These are phyloP conservation scores for Nothophoma quercina DNA, from an alignment of 2,329 filamentous ascomycete genomes.

Conservation along the genomic window DNA sequence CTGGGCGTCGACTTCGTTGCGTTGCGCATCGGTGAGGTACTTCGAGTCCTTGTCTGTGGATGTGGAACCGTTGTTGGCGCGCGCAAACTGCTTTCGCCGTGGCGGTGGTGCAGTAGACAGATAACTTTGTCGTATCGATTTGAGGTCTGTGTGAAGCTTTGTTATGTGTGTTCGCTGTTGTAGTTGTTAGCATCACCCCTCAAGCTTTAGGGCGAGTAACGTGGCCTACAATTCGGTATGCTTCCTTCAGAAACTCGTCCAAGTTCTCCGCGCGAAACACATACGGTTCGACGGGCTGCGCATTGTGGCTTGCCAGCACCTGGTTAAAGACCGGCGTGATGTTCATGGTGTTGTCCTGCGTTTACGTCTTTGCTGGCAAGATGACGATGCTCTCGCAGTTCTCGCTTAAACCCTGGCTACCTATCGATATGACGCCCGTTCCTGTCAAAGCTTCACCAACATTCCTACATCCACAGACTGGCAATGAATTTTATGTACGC, in stretches of 20 bases:
- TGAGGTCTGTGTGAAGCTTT: slow-evolving; percentile 80
- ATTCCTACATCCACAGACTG: not conserved
- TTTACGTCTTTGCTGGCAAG: slow-evolving; percentile 19
- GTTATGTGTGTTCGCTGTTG: slow-evolving; percentile 82
- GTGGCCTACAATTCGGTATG: slow-evolving; percentile 81
- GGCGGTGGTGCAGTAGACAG: slow-evolving; percentile 79
- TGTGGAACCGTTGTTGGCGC: slow-evolving; percentile 35
- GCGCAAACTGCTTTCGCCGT: slow-evolving; percentile 57
- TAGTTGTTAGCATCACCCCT: slow-evolving; percentile 26
- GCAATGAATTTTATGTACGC: not conserved
- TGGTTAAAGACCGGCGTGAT: slow-evolving; percentile 74
- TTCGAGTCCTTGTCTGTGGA: slow-evolving; percentile 56
- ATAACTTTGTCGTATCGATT: slow-evolving; percentile 86
- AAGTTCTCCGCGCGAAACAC: slow-evolving; percentile 57
- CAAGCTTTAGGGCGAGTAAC: slow-evolving; percentile 21
- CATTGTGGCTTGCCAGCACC: slow-evolving; percentile 68
- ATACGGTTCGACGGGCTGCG: slow-evolving; percentile 57
- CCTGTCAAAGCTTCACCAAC: slow-evolving; percentile 15
- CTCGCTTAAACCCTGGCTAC: slow-evolving; percentile 32
- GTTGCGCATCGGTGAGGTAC: slow-evolving; percentile 78
- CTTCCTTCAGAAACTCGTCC: slow-evolving; percentile 91
- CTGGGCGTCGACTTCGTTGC: slow-evolving; percentile 86
- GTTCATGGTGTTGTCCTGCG: slow-evolving; percentile 54
- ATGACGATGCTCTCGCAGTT: slow-evolving; percentile 38
- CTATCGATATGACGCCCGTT: not conserved